phyloP scores from a whole-genome alignment of 345 rosid genomes.

The Gossypium raimondii region DNA sequence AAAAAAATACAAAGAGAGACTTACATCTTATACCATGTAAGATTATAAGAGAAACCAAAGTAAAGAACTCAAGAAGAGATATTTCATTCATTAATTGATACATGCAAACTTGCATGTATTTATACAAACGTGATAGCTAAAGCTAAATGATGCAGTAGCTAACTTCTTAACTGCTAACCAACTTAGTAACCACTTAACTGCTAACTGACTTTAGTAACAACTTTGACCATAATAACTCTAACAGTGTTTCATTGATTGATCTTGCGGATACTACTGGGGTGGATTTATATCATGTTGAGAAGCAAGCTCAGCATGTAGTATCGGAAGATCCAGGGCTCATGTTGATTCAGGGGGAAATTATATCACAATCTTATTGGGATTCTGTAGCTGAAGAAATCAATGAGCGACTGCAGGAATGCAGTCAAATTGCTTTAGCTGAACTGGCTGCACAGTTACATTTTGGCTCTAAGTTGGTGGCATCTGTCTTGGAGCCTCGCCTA shows the following conservation, averaged over 20 bases:
- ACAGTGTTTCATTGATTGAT: conserved; percentile 84
- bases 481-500: conserved; percentile 86
- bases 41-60: too few relatives aligned
- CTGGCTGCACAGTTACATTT: conserved; percentile 83
- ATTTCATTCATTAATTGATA: too few relatives aligned
- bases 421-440: conserved; percentile 86
- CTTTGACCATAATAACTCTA: too few relatives aligned
- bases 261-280: conserved; percentile 78
- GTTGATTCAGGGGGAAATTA: conserved; percentile 83
- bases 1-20: too few relatives aligned
- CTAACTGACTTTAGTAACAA: too few relatives aligned
- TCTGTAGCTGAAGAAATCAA: conserved; percentile 84
- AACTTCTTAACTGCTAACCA: too few relatives aligned
- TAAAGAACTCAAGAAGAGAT: too few relatives aligned
- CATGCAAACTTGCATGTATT: too few relatives aligned
- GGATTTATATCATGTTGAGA: conserved; percentile 92
- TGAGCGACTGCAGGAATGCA: conserved; percentile 93
- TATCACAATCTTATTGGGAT: conserved; percentile 93
- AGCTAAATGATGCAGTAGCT: too few relatives aligned
- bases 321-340: conserved; percentile 45
- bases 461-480: conserved; percentile 75
- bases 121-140: too few relatives aligned
- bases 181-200: too few relatives aligned
- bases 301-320: conserved; percentile 67
- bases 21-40: too few relatives aligned